Conservation (phyloP, 345 rosid genomes). For the Brassica cretica region DNA sequence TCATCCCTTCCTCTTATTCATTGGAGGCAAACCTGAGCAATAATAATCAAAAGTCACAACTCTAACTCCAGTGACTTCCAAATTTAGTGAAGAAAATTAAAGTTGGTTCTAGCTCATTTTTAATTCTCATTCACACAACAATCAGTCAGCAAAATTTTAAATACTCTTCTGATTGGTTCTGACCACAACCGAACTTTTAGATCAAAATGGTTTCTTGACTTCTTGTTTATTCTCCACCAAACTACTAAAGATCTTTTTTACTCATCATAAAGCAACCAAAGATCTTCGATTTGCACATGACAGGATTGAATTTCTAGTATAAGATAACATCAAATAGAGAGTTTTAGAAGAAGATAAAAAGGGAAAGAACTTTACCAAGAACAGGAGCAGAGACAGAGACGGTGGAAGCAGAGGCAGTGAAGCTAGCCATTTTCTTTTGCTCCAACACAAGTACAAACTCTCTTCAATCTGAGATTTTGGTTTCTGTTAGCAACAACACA, state of each 20-base stretch:
- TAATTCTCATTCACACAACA: constrained; percentile 10
- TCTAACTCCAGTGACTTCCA: neutral
- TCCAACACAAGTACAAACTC: constrained; percentile 39
- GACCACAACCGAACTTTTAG: neutral
- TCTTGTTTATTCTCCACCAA: neutral
- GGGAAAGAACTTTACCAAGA: no score
- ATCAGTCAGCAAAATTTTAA: neutral
- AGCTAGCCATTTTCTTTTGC: constrained; percentile 35
- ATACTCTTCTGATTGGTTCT: neutral
- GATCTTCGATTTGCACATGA: neutral
- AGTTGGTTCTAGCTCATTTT: neutral
- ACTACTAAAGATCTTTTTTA: no score
- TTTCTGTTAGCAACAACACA: neutral
- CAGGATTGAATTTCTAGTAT: neutral
- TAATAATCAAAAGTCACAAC: neutral
- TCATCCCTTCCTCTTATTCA: constrained; percentile 51
- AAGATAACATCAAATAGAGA: no score
- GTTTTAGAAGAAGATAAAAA: no score
- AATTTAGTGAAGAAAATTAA: neutral
- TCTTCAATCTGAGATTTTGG: constrained; percentile 11
- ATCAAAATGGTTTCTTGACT: neutral
- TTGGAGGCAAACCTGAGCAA: constrained; percentile 62
- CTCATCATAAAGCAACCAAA: no score
- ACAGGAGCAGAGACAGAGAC: constrained; percentile 19
- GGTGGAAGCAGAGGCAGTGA: constrained; percentile 52